A percentile compares a stretch with the other conserved stretches of the same genome.
Evolutionary conservation across 228 moss, liverwort and hornwort species (phyloP).

Genomic region (Sphagnum magellanicum): DNA sequence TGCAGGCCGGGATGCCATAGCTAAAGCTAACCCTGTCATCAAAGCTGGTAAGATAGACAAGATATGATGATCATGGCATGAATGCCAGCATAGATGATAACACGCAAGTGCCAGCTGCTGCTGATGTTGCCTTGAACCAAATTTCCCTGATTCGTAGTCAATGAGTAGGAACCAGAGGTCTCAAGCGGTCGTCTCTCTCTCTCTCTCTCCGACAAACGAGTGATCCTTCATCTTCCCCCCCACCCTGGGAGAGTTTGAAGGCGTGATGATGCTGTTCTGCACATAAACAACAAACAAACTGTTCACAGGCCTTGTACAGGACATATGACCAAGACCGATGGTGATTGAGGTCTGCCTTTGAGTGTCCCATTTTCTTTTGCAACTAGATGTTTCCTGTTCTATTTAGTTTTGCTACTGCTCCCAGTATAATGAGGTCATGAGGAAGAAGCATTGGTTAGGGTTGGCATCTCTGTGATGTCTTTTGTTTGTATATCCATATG

Average conservation of each 20-base stretch:
- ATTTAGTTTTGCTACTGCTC: too few species aligned
- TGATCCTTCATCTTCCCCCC: conserved; percentile 3
- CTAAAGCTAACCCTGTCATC: conserved; percentile 29
- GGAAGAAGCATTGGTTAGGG: too few species aligned
- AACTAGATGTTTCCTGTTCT: too few species aligned
- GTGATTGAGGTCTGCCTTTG: background rate
- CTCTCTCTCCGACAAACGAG: background rate
- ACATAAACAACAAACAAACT: conserved; percentile 3
- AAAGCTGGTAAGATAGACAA: conserved; percentile 33
- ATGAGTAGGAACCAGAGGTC: background rate
- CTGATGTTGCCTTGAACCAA: conserved; percentile 3
- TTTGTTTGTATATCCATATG: too few species aligned
- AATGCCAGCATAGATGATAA: background rate
- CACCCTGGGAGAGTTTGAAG: conserved; percentile 2
- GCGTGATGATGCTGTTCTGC: conserved; percentile 1
- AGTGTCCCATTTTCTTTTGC: background rate
- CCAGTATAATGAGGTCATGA: too few species aligned
- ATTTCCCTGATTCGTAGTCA: background rate
- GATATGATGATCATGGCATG: conserved; percentile 10
- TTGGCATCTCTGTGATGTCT: too few species aligned
- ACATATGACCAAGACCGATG: background rate
- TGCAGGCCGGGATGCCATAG: conserved; percentile 36
- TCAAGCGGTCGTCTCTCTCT: background rate
- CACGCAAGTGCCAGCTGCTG: background rate
- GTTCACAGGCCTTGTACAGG: conserved; percentile 5